Conservation (phyloP, 176 grass and related monocot genomes). For the Panicum miliaceum region DNA sequence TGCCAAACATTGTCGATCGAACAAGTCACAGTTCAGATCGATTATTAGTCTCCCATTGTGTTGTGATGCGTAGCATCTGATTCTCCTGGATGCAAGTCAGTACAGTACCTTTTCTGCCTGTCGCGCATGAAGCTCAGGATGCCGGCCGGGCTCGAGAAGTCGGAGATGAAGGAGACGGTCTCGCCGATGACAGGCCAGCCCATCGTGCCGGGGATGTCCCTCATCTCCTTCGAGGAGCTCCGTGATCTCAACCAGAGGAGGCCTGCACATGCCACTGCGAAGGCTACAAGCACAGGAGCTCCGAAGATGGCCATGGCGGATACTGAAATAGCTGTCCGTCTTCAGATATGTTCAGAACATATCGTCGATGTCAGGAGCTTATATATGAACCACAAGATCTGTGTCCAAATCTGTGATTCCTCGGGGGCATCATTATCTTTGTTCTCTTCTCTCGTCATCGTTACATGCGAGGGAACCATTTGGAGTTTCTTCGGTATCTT, state of each 20-base stretch:
- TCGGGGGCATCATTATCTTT: slow-evolving; percentile 27
- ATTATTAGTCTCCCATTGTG: background rate
- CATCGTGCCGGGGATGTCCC: slow-evolving; percentile 58
- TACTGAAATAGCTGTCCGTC: no score
- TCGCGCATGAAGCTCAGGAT: slow-evolving; percentile 72
- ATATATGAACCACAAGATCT: background rate
- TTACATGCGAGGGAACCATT: slow-evolving; percentile 36
- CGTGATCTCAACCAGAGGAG: slow-evolving; percentile 45
- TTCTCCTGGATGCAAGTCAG: background rate
- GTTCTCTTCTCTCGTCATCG: slow-evolving; percentile 11
- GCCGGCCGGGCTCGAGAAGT: slow-evolving; percentile 57
- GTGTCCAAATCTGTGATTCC: slow-evolving; percentile 8
- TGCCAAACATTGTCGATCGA: background rate
- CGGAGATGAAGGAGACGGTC: slow-evolving; percentile 70
- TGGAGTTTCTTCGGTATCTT: slow-evolving; percentile 22
- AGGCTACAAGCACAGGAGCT: background rate
- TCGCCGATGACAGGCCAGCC: slow-evolving; percentile 74
- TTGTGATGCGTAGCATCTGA: no score
- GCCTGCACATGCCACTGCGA: background rate
- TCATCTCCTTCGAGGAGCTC: slow-evolving; percentile 30
- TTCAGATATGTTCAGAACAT: slow-evolving; percentile 9
- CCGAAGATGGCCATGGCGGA: slow-evolving; percentile 38
- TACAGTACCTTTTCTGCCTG: slow-evolving; percentile 46
- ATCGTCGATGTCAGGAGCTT: background rate
- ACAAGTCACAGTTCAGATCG: background rate